Base-by-base conservation (phyloP, 176 grass and related monocot genomes). In the Zizania latifolia region DNA sequence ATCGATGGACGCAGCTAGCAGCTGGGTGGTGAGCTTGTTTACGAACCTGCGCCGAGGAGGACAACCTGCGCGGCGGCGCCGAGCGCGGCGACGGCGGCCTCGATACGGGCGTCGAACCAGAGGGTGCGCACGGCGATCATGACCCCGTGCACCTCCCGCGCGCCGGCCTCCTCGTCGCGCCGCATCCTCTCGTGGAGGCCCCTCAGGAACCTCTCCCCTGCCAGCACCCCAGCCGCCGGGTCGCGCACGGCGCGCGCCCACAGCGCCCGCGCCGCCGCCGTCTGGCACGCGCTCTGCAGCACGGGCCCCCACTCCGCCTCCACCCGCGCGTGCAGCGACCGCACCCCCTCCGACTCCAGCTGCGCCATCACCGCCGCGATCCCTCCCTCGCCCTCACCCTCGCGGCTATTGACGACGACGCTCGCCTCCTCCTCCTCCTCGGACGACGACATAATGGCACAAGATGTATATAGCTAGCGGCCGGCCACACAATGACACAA, bases 271-370 rank as follows among this genome's bases (percentile, higher is more conserved):
- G 58, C 91, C 23, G 94, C 94, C 44, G 94, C 94, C 76, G 91
- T 98, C 91, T 98, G 94, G 81, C 94, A 93, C 50, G 94, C 88
- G 72, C 86, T 94, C 83, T 88, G 89, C 78, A 89, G 88, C 67
- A 98, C 77, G 35, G 79, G 89, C 0, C 76, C 83, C 94, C 94
- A 98, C 78, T 94, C 86, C 22, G 66, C 82, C 24, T 94, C 89
- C 71, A 94, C 84, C 22, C 84, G 58, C 60, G 81, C 74, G 74
- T 98, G 94, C 87, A 98, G 77, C 45, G 78, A 81, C n/a, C 84
- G 81, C 27, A 94, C 86, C 10, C 75, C 70, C 51, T 86, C 91
- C 51, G 88, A 65, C 41, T 86, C 87, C 51, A 89, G 67, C 85
- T 65, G 79, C 65, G 51, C 66, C 85, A 87, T 64, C 79, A 8